These are phyloP conservation scores for Croton setiger DNA, from an alignment of 441 rosid genomes.

Conservation along the genomic window DNA sequence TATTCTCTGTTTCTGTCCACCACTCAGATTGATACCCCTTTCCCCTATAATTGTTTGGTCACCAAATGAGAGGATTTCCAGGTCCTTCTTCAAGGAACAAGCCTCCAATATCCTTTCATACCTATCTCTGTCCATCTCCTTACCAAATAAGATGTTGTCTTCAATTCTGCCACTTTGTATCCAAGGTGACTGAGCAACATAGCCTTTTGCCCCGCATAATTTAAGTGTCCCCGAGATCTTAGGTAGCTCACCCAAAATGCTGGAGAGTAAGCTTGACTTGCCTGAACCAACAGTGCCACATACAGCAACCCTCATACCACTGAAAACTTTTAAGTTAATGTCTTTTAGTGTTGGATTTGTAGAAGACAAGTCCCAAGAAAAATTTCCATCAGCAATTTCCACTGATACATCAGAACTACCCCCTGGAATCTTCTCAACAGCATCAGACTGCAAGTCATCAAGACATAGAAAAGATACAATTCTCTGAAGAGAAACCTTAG, in stretches of 20 bases:
- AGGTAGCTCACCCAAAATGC: slow-evolving; percentile 57
- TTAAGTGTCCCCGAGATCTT: slow-evolving; percentile 44
- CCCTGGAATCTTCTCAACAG: slow-evolving; percentile 34
- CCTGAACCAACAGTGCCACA: slow-evolving; percentile 71
- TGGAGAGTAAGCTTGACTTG: slow-evolving; percentile 58
- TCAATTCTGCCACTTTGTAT: slow-evolving; percentile 80
- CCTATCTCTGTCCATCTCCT: slow-evolving; percentile 57
- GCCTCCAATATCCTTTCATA: slow-evolving; percentile 65
- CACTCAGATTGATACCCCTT: slow-evolving; percentile 87
- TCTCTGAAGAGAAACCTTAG: slow-evolving; percentile 66
- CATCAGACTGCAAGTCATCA: slow-evolving; percentile 46
- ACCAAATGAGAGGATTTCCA: slow-evolving; percentile 68
- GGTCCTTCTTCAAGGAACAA: slow-evolving; percentile 62
- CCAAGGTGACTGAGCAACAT: slow-evolving; percentile 90
- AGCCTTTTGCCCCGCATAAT: slow-evolving; percentile 66
- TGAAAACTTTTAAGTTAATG: slow-evolving; percentile 36
- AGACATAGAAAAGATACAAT: slow-evolving; percentile 52
- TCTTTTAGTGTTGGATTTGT: slow-evolving; percentile 39
- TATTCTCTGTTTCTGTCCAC: slow-evolving; percentile 89
- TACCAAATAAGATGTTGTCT: slow-evolving; percentile 76
- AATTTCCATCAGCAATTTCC: slow-evolving; percentile 45
- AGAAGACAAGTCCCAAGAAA: slow-evolving; percentile 52
- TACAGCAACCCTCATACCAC: slow-evolving; percentile 58
- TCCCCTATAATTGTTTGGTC: slow-evolving; percentile 88
- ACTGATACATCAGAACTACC: slow-evolving; percentile 44